phyloP scores from a whole-genome alignment of 2,329 filamentous ascomycete species.

The Colletotrichum scovillei region DNA sequence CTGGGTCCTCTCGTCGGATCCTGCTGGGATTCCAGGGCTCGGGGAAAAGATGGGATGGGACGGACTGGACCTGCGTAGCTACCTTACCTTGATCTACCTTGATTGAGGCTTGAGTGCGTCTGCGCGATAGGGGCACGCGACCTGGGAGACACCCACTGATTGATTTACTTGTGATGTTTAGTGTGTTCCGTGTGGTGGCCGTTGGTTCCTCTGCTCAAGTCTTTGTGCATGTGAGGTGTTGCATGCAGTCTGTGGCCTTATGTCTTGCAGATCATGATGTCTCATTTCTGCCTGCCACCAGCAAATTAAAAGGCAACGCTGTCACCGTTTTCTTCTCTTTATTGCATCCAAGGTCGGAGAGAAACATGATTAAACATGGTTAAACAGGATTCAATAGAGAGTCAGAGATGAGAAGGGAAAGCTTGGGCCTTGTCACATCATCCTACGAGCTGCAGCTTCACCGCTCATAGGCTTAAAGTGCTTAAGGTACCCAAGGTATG shows the following conservation, averaged over 20 bases:
- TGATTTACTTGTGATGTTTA: neutral
- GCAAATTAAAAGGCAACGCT: neutral
- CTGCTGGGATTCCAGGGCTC: neutral
- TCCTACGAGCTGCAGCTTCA: conserved; percentile 24
- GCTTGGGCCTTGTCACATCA: neutral
- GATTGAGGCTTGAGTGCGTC: too few relatives aligned
- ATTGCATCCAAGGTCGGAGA: neutral
- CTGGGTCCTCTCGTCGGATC: neutral
- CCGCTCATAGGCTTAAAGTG: conserved; percentile 13
- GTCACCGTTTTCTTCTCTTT: neutral
- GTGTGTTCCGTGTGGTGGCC: neutral
- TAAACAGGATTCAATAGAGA: neutral
- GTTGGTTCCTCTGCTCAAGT: neutral
- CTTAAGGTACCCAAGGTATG: neutral
- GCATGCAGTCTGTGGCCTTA: neutral
- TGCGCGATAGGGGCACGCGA: conserved; percentile 32
- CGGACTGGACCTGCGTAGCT: neutral
- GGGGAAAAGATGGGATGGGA: neutral
- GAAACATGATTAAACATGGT: neutral
- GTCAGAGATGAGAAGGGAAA: neutral
- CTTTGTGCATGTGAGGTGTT: conserved; percentile 2
- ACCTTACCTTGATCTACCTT: neutral
- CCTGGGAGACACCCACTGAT: conserved; percentile 4
- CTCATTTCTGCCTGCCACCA: neutral
- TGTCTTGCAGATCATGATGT: neutral